Base-by-base conservation (phyloP, 306 rosid species). In the Begonia masoniana region DNA sequence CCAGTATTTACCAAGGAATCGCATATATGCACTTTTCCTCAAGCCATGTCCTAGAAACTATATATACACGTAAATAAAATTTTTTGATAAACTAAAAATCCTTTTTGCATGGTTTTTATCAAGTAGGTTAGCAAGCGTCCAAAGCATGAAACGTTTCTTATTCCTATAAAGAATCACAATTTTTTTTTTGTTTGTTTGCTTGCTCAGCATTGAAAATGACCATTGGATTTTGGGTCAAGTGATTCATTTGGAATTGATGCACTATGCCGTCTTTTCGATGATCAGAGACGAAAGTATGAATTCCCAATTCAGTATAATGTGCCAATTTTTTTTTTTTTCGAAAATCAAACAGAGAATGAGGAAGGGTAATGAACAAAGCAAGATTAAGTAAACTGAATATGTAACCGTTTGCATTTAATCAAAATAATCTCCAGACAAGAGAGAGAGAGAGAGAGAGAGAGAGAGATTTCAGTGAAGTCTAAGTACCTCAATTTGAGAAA, bases 401-500 rank as follows among this genome's bases (percentile, higher is more conserved):
- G 39, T 31, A 0, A 3, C 24, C 2, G 24, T 21, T 21, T 21
- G 24, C 24, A 21, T 21, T 21, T 21, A 21, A 21, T 21, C 24
- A 21, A 21, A 21, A 21, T 9, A 31, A 31, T 31, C 39, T 7
- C 39, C 49, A n/a, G n/a, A 45, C 14, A 2, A 12, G 13, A 6
- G 49, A 45, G 49, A n/a, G n/a, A 45, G 49, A 10, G n/a, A 8
- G 15, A 0, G 49, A n/a, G 49, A 45, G 1, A n/a, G 49, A 45
- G 49, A 45, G 49, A 45, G 14, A 45, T 45, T 12, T 11, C n/a
- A 12, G 9, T 6, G 10, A 6, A 14, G 17, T 47, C 43, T 47
- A 4, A 17, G 10, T 50, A 67, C 94, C 96, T 87, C 76, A 11
- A 87, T 10, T 21, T 58, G 80, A 0, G 83, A 60, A 61, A 56